Conservation (phyloP, 768 basidiomycete genomes). For the Termitomyces sp. region DNA sequence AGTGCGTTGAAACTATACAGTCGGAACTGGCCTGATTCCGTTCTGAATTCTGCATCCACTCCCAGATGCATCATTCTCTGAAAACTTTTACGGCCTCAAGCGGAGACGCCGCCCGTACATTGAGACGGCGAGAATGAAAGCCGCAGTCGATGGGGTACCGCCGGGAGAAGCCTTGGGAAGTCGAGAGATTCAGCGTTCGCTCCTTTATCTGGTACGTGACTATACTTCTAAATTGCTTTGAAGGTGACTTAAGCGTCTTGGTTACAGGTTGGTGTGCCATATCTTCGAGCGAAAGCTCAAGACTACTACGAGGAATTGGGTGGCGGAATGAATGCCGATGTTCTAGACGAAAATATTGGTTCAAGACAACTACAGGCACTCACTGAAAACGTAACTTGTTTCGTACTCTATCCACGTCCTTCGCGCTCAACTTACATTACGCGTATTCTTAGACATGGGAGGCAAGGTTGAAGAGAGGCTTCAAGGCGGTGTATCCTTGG, state of each 20-base stretch:
- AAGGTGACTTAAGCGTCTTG: conserved; percentile 1
- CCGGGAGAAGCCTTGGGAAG: conserved; percentile 61
- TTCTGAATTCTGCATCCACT: neutral
- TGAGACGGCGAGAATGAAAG: conserved; percentile 60
- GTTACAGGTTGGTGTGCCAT: conserved; percentile 82
- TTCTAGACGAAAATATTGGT: conserved; percentile 51
- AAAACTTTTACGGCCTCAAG: conserved; percentile 94
- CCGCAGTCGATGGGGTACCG: conserved; percentile 65
- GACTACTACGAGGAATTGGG: conserved; percentile 91
- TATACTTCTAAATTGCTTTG: neutral
- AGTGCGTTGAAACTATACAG: conserved; percentile 44
- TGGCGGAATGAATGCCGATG: conserved; percentile 69
- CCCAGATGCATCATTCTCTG: conserved; percentile 88
- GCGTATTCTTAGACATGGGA: conserved; percentile 39
- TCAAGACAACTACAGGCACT: conserved; percentile 40
- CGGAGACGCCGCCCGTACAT: conserved; percentile 70
- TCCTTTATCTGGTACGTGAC: conserved; percentile 71
- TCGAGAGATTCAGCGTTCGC: conserved; percentile 69
- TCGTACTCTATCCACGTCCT: conserved; percentile 1
- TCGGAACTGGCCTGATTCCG: neutral
- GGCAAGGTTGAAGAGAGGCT: conserved; percentile 54
- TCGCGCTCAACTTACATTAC: conserved; percentile 3
- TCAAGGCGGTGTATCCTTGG: conserved; percentile 81
- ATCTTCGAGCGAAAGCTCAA: conserved; percentile 82
- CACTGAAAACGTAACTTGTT: conserved; percentile 46